A percentile compares a stretch with the other conserved stretches of the same genome.
phyloP scores from a whole-genome alignment of 495 filamentous ascomycete genomes.

The Penicillium maclennaniae region DNA sequence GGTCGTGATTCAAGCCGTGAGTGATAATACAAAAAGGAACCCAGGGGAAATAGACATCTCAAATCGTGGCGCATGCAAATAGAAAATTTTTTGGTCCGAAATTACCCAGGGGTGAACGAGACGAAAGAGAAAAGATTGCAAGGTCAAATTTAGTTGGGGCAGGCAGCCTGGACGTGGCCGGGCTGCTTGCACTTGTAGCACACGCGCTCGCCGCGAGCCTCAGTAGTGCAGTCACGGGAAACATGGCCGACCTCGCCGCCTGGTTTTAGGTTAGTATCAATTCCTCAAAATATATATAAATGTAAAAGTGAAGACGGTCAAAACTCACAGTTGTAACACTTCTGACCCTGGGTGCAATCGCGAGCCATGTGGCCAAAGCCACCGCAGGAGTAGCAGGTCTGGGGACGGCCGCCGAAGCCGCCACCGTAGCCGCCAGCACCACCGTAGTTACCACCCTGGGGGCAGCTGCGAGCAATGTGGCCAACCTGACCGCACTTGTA shows the following conservation, averaged over 20 bases:
- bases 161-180: slow-evolving; percentile 90
- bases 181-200: slow-evolving; percentile 99
- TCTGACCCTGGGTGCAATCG: slow-evolving; percentile 97
- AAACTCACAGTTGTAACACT: slow-evolving; percentile 95
- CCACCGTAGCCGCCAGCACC: slow-evolving; percentile 37
- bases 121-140: slow-evolving; percentile 10
- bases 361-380: slow-evolving; percentile 95
- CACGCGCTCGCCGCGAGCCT: slow-evolving; percentile 82
- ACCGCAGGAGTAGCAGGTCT: slow-evolving; percentile 96
- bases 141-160: slow-evolving; percentile 61
- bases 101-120: slow-evolving; percentile 7
- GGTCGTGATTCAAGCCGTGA: slow-evolving; percentile 28
- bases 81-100: slow-evolving; percentile 9
- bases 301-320: neutral
- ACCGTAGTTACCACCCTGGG: slow-evolving; percentile 56
- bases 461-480: slow-evolving; percentile 96
- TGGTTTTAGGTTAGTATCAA: slow-evolving; percentile 21
- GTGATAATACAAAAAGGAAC: slow-evolving; percentile 24
- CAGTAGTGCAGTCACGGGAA: slow-evolving; percentile 90
- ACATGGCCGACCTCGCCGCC: slow-evolving; percentile 90
- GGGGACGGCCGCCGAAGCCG: slow-evolving; percentile 54
- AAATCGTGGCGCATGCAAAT: slow-evolving; percentile 24
- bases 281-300: neutral
- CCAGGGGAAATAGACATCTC: slow-evolving; percentile 23
- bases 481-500: slow-evolving; percentile 99